Percentiles rank a stretch among this genome's conserved stretches.
phyloP scores from a whole-genome alignment of 108 stramenopile genomes.

The Cyclostephanos invisitatus region DNA sequence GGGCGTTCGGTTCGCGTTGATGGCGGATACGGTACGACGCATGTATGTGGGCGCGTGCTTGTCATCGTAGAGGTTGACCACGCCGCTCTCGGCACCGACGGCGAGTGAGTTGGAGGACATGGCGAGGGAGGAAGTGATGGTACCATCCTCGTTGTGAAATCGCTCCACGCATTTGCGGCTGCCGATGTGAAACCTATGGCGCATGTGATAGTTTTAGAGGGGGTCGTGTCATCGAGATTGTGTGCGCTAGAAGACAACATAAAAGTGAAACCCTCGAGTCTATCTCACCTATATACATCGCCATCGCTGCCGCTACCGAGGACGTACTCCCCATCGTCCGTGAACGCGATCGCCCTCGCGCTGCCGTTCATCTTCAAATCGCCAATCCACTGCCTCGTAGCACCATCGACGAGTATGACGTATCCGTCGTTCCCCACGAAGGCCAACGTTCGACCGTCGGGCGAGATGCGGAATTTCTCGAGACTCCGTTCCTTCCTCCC shows the following conservation, averaged over 20 bases:
- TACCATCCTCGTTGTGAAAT: constrained; percentile 92
- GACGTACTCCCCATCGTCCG: constrained; percentile 78
- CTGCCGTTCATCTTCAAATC: constrained; percentile 93
- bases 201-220: not conserved
- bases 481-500: constrained; percentile 84
- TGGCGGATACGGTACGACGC: not conserved
- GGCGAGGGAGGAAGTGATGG: constrained; percentile 80
- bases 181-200: constrained; percentile 78
- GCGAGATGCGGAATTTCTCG: constrained; percentile 83
- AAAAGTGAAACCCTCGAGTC: too few relatives aligned
- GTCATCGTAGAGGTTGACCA: constrained; percentile 89
- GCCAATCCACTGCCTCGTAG: constrained; percentile 83
- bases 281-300: constrained; percentile 82
- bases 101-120: constrained; percentile 63
- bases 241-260: too few relatives aligned
- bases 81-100: constrained; percentile 94
- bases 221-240: too few relatives aligned
- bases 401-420: constrained; percentile 81
- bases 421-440: constrained; percentile 95
- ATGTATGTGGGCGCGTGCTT: constrained; percentile 1
- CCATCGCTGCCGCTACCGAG: constrained; percentile 93
- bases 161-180: constrained; percentile 80
- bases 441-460: constrained; percentile 81
- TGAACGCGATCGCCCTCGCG: constrained; percentile 82
- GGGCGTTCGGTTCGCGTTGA: constrained; percentile 45